Percentiles rank a stretch among this genome's conserved stretches.
Conservation (phyloP, 129 eudicot genomes). For the Rutidosis leptorrhynchoides region DNA sequence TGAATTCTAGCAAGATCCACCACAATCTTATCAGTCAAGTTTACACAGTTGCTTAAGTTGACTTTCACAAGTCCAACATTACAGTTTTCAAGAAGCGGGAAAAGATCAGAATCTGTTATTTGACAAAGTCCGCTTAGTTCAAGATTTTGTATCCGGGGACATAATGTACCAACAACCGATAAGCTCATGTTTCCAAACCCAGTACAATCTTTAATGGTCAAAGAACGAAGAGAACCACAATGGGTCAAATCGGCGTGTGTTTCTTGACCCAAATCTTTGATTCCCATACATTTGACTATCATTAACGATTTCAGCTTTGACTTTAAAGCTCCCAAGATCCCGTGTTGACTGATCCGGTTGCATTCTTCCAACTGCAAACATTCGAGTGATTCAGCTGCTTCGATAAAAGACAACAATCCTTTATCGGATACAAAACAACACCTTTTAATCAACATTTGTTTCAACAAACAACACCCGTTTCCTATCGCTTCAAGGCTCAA, state of each 20-base stretch:
- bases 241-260: conserved; percentile 32
- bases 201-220: conserved; percentile 61
- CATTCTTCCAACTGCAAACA: conserved; percentile 80
- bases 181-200: conserved; percentile 67
- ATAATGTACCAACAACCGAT: conserved; percentile 58
- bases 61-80: conserved; percentile 64
- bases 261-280: conserved; percentile 49
- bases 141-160: conserved; percentile 63
- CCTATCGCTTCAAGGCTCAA: conserved; percentile 75
- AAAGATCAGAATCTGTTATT: conserved; percentile 61
- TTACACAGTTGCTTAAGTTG: conserved; percentile 60
- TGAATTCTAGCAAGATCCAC: conserved; percentile 53
- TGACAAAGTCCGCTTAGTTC: conserved; percentile 77
- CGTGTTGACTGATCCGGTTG: conserved; percentile 63
- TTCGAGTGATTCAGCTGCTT: conserved; percentile 59
- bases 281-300: conserved; percentile 79
- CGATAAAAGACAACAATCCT: conserved; percentile 63
- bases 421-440: conserved; percentile 81
- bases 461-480: conserved; percentile 61
- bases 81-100: conserved; percentile 55
- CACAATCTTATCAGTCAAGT: conserved; percentile 56
- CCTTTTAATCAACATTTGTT: conserved; percentile 62
- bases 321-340: conserved; percentile 53
- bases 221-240: conserved; percentile 70
- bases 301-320: conserved; percentile 68